Base-by-base conservation (phyloP, 139 green algal species). In the Parachlorella kessleri region DNA sequence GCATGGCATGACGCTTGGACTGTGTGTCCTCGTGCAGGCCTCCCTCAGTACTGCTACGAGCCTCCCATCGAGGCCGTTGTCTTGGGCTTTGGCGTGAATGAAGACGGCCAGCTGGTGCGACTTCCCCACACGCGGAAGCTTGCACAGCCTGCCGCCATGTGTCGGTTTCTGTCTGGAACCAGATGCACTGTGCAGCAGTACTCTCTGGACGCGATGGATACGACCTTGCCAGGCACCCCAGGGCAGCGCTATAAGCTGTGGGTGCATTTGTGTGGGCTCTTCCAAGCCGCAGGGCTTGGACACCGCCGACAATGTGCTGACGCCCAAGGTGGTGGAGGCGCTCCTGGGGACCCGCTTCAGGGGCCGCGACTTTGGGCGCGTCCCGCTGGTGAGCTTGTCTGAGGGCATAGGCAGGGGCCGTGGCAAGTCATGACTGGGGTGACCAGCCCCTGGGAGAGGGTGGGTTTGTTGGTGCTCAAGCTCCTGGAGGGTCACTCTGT, bases 11-110 rank as follows among this genome's bases (percentile, higher is more conserved):
- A 14, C 48, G 14, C 48, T 2, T 55, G 67, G 67, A 7, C 3
- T 35, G 36, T 5, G 23, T 4, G 37, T 55, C 14, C 4, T 10
- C 7, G 21, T 7, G 38, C 30, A 59, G 70, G 48, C 24, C 42
- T 88, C 28, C 85, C 84, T 6, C n/a, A 18, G 0, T 93, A 81
- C 70, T 81, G 84, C 36, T 35, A 32, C 8, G 73, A 77, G 14
- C 94, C 94, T 1, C 94, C 94, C 2, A 90, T 97, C 2, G 93
- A 97, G 72, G 84, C 92, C 10, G 94, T 97, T 0, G 88, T 96
- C 32, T 97, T 97, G 82, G 92, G 81, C 7, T 98, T 90, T 88
- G 94, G 94, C 37, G 91, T 92, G 6, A 83, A 83, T 68, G 94
- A 98, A 74, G 94, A 98, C 72, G 88, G 90, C 1, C 94, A 98